These are phyloP conservation scores for Kodamaea ohmeri DNA, from an alignment of 1,139 yeast genomes.

Conservation along the genomic window DNA sequence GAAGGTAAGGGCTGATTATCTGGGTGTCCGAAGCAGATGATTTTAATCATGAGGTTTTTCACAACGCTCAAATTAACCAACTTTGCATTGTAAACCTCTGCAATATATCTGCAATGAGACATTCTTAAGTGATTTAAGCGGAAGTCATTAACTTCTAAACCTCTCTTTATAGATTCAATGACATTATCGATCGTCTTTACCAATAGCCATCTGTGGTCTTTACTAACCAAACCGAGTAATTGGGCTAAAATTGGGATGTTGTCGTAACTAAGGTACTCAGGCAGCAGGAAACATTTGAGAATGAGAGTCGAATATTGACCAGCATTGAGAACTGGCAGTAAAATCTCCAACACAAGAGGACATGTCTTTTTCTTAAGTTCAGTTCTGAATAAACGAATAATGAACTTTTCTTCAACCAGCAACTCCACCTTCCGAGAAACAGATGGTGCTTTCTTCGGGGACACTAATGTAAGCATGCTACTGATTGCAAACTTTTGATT, in stretches of 20 bases:
- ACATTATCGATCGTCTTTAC: conserved; percentile 59
- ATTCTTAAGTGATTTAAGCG: conserved; percentile 59
- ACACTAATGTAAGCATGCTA: conserved; percentile 60
- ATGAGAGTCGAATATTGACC: conserved; percentile 38
- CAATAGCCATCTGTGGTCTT: conserved; percentile 29
- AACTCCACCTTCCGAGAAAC: conserved; percentile 16
- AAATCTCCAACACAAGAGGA: conserved; percentile 33
- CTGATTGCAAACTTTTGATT: conserved; percentile 61
- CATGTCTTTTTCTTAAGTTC: conserved; percentile 46
- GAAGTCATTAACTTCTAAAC: conserved; percentile 65
- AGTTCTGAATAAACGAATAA: conserved; percentile 47
- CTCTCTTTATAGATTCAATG: conserved; percentile 60
- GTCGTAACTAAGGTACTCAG: conserved; percentile 61
- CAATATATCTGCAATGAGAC: conserved; percentile 59
- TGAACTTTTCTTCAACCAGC: conserved; percentile 36
- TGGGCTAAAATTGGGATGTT: conserved; percentile 50
- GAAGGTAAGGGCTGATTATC: conserved; percentile 58
- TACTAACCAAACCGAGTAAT: conserved; percentile 29
- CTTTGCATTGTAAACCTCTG: conserved; percentile 52
- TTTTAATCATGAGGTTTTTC: conserved; percentile 54
- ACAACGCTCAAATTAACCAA: conserved; percentile 49
- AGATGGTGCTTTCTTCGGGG: conserved; percentile 27
- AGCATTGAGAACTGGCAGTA: conserved; percentile 25
- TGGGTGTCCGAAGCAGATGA: conserved; percentile 68
- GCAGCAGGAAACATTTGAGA: conserved; percentile 54